Evolutionary conservation across 2,329 filamentous ascomycete species (phyloP), one percentile per base, ranked within the genome.

Genomic region (Podosphaera xanthii): DNA sequence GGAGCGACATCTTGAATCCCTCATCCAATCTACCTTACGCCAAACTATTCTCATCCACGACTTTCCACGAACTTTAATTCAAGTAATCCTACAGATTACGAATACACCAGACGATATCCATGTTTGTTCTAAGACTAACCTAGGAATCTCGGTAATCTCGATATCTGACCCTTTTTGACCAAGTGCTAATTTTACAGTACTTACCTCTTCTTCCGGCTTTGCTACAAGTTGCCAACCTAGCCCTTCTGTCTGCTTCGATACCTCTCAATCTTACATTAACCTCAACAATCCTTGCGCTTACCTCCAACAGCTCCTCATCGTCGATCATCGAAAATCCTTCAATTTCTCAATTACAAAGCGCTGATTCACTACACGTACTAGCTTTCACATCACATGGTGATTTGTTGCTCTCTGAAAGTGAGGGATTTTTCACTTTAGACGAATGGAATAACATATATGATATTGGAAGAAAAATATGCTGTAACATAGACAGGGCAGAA

Each of bases 151-250:
- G 66, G 84, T 86, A 73, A 58, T 31, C 46, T 7, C 9, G 30
- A 31, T 30, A n/a, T 30, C 14, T 38, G 36, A 44, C 6, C 33
- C 36, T 38, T 22, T n/a, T 3, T 2, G n/a, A 6, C 9, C 8
- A 36, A 8, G 54, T 57, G 10, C 35, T 40, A 40, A 40, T 10
- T 40, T 35, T 48, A 33, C 64, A 91, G 84, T 86, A 87, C 69
- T 77, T 96, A 49, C 76, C 83, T 56, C 76, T 94, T 53, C 80
- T 98, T 59, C 87, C 92, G 33, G 80, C 86, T 40, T 77, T 96
- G 62, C 73, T 96, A 36, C 88, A 96, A 70, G 83, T 89, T 0
- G 78, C 87, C 4, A 74, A 90, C 44, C 74, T 92, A 46, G 82
- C 87, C 31, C 78, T 97, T 14, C 75, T 97, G 42, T 88, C 89